Conservation (phyloP, 2,329 filamentous ascomycete species). For the Diplodia corticola region DNA sequence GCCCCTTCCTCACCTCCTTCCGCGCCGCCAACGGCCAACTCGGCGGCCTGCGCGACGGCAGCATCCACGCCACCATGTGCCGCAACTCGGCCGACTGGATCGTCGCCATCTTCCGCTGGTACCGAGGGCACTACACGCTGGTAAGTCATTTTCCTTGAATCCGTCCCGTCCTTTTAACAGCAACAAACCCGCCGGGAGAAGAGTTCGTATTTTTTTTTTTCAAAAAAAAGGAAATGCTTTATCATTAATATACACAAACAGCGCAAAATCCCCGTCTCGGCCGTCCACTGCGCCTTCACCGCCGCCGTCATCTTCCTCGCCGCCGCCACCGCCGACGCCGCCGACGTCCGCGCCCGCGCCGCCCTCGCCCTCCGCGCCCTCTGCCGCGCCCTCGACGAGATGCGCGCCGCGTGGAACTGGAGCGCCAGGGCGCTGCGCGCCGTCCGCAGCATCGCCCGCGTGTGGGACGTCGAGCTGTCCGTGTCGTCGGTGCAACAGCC, state of each 20-base stretch:
- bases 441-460: background rate
- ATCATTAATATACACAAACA: too few relatives aligned
- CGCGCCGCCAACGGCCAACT: background rate
- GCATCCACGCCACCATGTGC: background rate
- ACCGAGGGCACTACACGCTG: background rate
- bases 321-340: background rate
- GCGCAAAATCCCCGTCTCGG: background rate
- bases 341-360: background rate
- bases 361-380: background rate
- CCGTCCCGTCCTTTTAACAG: too few relatives aligned
- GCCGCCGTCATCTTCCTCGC: background rate
- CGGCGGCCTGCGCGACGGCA: background rate
- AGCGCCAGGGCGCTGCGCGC: background rate
- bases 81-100: background rate
- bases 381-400: background rate
- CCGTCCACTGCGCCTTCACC: conserved; percentile 4
- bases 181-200: too few relatives aligned
- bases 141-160: background rate
- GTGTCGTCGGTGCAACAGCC: too few relatives aligned
- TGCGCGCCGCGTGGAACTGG: background rate
- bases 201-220: too few relatives aligned
- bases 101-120: background rate
- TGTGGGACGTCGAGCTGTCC: background rate
- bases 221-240: too few relatives aligned
- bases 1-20: background rate